Evolutionary conservation across 768 basidiomycete species (phyloP), one percentile per base, ranked within the genome.

Genomic region (Pisolithus marmoratus): DNA sequence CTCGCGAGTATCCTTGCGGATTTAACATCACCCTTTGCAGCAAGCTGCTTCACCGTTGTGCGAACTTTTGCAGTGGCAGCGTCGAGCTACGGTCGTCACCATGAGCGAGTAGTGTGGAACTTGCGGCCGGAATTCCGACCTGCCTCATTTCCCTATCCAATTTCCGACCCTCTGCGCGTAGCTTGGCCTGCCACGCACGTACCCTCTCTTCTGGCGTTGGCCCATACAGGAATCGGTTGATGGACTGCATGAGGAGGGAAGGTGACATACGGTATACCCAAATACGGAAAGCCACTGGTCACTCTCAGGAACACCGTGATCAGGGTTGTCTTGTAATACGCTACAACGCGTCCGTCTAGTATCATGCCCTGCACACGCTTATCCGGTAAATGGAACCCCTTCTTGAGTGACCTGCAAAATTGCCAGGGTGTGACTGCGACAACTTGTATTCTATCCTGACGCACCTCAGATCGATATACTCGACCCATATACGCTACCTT

Each of bases 131-230:
- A 44, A 59, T 60, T 51, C 82, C 71, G 72, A 95, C 94, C 86
- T 95, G 90, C 75, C 85, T 86, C 77, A 94, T 94, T 76, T 98
- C 96, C 70, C 92, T 77, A 57, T 99, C 96, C 52, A 99, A 71
- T 54, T 79, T 77, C 23, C 96, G 81, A 63, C 83, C 78, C 68
- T 98, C 91, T 51, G 79, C 70, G 49, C 90, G 85, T 50, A 99
- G 74, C 69, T 90, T 93, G 19, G 76, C 61, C 68, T 98, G 94
- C 96, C 96, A 99, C 70, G 80, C 79, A 47, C 87, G 81, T 12
- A 98, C 87, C 63, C 81, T 84, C 73, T 99, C 96, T 70, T 98
- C 94, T 22, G 94, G 87, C 0, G 95, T 92, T 17, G 94, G 95
- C 2, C 96, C 96, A 72, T 98, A 97, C 42, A 99, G 71, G 67